These are phyloP conservation scores for apple (Malus domestica) DNA, from an alignment of 306 rosid species.

Conservation along the genomic window DNA sequence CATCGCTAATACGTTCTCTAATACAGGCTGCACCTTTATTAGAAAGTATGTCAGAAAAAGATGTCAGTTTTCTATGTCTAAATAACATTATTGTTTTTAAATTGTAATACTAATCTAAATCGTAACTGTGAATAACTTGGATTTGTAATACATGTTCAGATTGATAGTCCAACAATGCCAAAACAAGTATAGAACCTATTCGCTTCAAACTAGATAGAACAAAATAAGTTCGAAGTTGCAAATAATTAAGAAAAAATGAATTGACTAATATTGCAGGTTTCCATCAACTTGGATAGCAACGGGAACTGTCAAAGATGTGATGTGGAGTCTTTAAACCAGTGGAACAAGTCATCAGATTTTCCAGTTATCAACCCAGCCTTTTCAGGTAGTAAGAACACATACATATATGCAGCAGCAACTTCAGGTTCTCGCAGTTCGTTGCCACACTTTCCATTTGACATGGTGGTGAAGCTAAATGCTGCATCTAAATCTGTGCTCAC, in stretches of 20 bases:
- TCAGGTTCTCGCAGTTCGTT: constrained; percentile 63
- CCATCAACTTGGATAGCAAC: constrained; percentile 45
- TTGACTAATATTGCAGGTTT: constrained; percentile 35
- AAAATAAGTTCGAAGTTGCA: too few relatives aligned
- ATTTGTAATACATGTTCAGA: too few relatives aligned
- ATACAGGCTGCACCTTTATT: too few relatives aligned
- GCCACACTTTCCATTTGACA: constrained; percentile 78
- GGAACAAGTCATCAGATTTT: constrained; percentile 69
- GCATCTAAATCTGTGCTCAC: constrained; percentile 33
- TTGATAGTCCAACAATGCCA: too few relatives aligned
- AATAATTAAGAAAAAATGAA: neutral
- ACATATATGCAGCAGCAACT: constrained; percentile 65
- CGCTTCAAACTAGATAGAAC: too few relatives aligned
- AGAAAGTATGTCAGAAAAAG: too few relatives aligned
- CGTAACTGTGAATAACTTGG: too few relatives aligned
- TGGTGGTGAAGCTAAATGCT: constrained; percentile 51
- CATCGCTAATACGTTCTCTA: too few relatives aligned
- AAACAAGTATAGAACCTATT: too few relatives aligned
- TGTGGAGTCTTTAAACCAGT: constrained; percentile 40
- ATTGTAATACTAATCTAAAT: too few relatives aligned
- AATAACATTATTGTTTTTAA: too few relatives aligned
- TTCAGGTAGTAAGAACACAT: constrained; percentile 56
- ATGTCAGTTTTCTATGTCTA: too few relatives aligned
- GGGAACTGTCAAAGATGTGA: constrained; percentile 38
- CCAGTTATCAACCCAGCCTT: constrained; percentile 60